Percentiles rank a stretch among this genome's conserved stretches.
phyloP scores from a whole-genome alignment of 805 yeast genomes.

The Cyberlindnera veronae region DNA sequence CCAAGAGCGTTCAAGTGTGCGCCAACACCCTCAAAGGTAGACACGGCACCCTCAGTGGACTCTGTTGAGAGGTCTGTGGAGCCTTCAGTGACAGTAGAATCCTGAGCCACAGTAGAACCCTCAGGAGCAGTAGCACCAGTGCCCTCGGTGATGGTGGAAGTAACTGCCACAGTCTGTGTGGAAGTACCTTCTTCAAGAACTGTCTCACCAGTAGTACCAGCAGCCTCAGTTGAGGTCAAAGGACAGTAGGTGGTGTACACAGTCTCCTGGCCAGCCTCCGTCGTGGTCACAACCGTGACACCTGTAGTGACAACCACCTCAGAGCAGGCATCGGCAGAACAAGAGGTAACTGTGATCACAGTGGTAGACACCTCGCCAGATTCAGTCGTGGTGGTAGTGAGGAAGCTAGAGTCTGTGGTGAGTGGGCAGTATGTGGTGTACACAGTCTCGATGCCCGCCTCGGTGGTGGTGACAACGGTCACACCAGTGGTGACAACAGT shows the following conservation, averaged over 20 bases:
- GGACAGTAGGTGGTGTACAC: conserved; percentile 3
- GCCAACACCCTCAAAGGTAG: too few relatives aligned
- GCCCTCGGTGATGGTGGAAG: not conserved
- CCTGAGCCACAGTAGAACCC: not conserved
- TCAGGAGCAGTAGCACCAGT: not conserved
- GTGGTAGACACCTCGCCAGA: conserved; percentile 11
- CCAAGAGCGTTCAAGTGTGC: too few relatives aligned
- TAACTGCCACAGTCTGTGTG: conserved; percentile 6
- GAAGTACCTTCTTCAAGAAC: conserved; percentile 23
- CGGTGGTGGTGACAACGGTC: too few relatives aligned
- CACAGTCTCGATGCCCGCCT: too few relatives aligned
- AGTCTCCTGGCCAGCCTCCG: not conserved
- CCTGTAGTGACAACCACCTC: conserved; percentile 1
- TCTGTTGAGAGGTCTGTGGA: too few relatives aligned
- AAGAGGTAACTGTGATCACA: conserved; percentile 2
- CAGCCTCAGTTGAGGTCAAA: not conserved
- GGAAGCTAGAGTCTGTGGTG: too few relatives aligned
- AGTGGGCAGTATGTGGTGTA: too few relatives aligned
- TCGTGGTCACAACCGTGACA: conserved; percentile 1
- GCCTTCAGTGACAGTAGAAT: not conserved
- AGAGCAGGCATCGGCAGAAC: conserved; percentile 1
- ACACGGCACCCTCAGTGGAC: too few relatives aligned
- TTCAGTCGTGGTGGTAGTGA: too few relatives aligned
- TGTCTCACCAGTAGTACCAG: conserved; percentile 20
- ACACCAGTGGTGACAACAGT: too few relatives aligned